Base-by-base conservation (phyloP, 352 stramenopile genomes). In the Pythium guiyangense region DNA sequence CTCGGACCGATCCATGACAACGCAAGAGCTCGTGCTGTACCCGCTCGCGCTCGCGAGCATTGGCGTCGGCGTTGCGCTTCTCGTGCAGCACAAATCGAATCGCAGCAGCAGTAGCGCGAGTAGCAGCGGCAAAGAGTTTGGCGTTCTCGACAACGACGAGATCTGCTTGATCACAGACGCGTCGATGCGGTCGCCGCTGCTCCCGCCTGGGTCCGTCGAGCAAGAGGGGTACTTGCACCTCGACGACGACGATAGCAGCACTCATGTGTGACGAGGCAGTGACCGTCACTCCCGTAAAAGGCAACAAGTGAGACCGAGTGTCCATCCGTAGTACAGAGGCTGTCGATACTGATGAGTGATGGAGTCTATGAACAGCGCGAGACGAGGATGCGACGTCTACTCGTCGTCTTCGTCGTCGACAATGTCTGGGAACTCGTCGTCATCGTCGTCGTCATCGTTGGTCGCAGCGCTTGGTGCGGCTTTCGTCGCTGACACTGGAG, bases 401-500 rank as follows among this genome's bases (percentile, higher is more conserved):
- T 74, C 64, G 45, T 86, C 71, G 26, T 79, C 76, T 14, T 84
- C 81, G 55, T 87, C 80, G 44, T 80, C 72, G 14, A 94, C 78
- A 57, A 94, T 94, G 49, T 94, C 81, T 1, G 84, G 84, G 58
- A 94, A 92, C 54, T 93, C 82, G 34, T 88, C 79, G 48, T 91
- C 80, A 40, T 90, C 79, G 17, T 73, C 63, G 17, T 73, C 67
- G 11, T 63, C 57, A 11, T 72, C 11, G n/a, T n/a, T n/a, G 43
- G 18, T 35, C 14, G 4, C 27, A 4, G 47, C 26, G 14, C 10
- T 22, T 6, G 47, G 4, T 26, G 18, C 49, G 4, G 43, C 49
- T 15, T 11, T 54, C 31, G 49, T 20, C 42, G 46, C 45, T 34
- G 37, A n/a, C 34, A 39, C 20, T 14, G 44, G 17, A 52, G 37